Percentiles rank a stretch among this genome's conserved stretches.
Conservation (phyloP, 139 green algal species). For the Chlamydomonas sp. region DNA sequence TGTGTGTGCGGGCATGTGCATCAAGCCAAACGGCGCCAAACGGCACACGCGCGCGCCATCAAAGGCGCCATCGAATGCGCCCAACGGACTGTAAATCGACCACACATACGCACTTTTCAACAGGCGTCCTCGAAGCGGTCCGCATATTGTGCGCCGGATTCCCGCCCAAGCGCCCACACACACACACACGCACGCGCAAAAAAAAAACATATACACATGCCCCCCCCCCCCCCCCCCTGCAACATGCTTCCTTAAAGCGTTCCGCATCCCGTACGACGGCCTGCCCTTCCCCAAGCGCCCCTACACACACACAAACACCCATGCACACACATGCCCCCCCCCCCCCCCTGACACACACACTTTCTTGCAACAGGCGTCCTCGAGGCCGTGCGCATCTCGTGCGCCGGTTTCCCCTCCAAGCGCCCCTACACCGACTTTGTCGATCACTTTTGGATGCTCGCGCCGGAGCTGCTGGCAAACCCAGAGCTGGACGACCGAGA, state of each 20-base stretch:
- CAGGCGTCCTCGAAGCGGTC: constrained; percentile 89
- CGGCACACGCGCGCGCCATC: too few species aligned
- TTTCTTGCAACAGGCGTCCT: constrained; percentile 58
- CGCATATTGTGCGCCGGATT: constrained; percentile 93
- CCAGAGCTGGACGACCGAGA: constrained; percentile 48
- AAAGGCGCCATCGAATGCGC: too few species aligned
- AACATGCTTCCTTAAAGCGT: too few species aligned
- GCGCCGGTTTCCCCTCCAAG: constrained; percentile 90
- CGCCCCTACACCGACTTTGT: constrained; percentile 83
- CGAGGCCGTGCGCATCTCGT: constrained; percentile 96
- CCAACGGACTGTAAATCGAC: too few species aligned
- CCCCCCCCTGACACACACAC: background rate
- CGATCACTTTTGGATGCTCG: constrained; percentile 88
- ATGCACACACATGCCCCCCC: constrained; percentile 2
- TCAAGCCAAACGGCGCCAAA: too few species aligned
- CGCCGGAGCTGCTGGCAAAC: constrained; percentile 42
- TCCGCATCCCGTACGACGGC: too few species aligned
- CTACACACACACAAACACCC: constrained; percentile 6
- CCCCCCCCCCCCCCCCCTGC: too few species aligned
- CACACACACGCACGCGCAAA: too few species aligned
- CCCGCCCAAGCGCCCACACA: too few species aligned
- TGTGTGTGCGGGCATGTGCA: too few species aligned
- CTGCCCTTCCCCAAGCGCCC: background rate
- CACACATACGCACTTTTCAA: too few species aligned
- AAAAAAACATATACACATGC: too few species aligned